These are phyloP conservation scores for Colletotrichum spaethianum DNA, from an alignment of 2,329 filamentous ascomycete genomes.

Conservation along the genomic window DNA sequence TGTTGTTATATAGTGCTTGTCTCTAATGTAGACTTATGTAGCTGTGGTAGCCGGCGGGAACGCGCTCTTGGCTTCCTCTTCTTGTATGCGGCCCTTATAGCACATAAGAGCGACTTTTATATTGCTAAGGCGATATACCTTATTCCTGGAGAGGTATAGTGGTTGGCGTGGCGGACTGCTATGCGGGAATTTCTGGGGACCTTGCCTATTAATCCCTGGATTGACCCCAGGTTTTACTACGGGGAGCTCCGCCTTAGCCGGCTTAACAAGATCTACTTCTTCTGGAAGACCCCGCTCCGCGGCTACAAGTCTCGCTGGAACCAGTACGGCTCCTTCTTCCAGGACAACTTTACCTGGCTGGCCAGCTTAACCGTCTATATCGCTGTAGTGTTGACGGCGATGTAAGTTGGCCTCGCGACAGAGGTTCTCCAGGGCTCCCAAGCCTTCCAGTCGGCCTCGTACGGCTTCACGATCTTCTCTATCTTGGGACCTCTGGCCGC, in stretches of 20 bases:
- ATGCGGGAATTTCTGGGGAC: constrained; percentile 45
- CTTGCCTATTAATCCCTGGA: constrained; percentile 47
- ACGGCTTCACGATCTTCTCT: constrained; percentile 63
- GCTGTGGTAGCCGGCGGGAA: constrained; percentile 3
- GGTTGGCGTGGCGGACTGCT: constrained; percentile 53
- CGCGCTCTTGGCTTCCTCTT: constrained; percentile 56
- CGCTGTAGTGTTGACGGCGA: constrained; percentile 60
- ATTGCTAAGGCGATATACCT: constrained; percentile 53
- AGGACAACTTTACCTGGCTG: constrained; percentile 58
- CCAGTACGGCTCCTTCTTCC: constrained; percentile 58
- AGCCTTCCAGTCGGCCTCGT: constrained; percentile 58
- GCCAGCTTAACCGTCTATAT: constrained; percentile 57
- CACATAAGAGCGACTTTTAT: constrained; percentile 55
- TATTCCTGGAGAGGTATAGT: constrained; percentile 53
- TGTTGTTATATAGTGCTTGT: not conserved
- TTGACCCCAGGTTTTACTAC: constrained; percentile 56
- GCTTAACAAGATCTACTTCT: constrained; percentile 56
- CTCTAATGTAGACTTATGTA: not conserved
- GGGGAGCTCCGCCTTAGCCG: constrained; percentile 59
- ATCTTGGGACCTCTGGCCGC: constrained; percentile 56
- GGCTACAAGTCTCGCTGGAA: constrained; percentile 47
- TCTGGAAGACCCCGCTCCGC: constrained; percentile 46
- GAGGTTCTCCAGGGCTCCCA: constrained; percentile 48
- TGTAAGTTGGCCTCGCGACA: constrained; percentile 63
- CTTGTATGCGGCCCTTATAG: constrained; percentile 54